Evolutionary conservation across 2,329 filamentous ascomycete species (phyloP), one percentile per base, ranked within the genome.

Genomic region (Aspergillus quadrilineatus): DNA sequence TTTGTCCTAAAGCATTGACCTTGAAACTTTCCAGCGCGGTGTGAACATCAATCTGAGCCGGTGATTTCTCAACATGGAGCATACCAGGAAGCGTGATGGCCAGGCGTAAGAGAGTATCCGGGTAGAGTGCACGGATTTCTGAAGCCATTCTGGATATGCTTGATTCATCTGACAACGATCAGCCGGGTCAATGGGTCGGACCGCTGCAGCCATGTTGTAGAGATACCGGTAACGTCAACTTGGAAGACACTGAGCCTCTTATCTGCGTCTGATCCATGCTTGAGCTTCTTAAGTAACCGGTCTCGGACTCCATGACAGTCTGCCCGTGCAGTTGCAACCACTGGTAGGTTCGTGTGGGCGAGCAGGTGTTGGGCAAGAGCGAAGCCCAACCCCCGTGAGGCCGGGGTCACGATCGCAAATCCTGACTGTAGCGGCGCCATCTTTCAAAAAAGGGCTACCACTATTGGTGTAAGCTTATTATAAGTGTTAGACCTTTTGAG

Each of bases 1-100:
- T 77, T 0, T 89, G 89, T 0, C 89, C 89, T 2, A 94, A 76
- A 0, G 86, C 80, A 70, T 94, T 95, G 57, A 89, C 83, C 51
- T 80, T 80, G 72, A 91, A 87, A n/a, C 84, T 91, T 45, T 85
- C 75, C n/a, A 89, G 75, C 15, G 88, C 85, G 36, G 79, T 69
- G 17, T 77, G 78, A 56, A 83, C 81, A 57, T 87, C 77, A 55
- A 94, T 82, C 65, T 89, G 86, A 0, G 73, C 64, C 0, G 86
- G 88, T 1, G 85, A 84, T 70, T 88, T 91, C 69, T 95, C 90
- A 0, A 89, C 84, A 63, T 83, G 81, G 9, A 94, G 80, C 37
- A 92, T 78, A 0, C 90, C 90, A 0, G 90, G 88, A 2, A 92
- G 75, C 30, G 83, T 82, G 65, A 91, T 83, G 2, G 84, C 84